Base-by-base conservation (phyloP, 2,329 filamentous ascomycete species). In the Alternaria brassicicola region DNA sequence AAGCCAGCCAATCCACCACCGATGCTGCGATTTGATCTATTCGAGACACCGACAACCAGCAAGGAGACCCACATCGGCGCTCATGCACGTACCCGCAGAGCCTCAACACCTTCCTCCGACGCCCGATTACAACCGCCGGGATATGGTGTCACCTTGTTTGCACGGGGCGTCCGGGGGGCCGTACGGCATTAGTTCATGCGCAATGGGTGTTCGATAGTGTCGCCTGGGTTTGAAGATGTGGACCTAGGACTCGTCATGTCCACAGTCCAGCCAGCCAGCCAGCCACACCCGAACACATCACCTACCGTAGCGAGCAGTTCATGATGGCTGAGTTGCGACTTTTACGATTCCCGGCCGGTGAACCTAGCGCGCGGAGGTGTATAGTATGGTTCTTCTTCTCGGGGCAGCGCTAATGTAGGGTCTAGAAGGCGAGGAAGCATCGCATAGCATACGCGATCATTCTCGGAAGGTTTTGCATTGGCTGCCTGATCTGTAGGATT, bases 391-490 rank as follows among this genome's bases (percentile, higher is more conserved):
- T 30, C 43, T 55, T 49, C 35, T 49, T 52, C 38, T 52, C 43
- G 50, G 33, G 45, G 50, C 50, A 17, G 38, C 50, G 39, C 50
- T 52, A 52, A 35, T 33, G 38, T 38, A 43, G 7, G 30, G 50
- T 33, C 30, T 45, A 36, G 39, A 52, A 52, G 50, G 49, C 17
- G 28, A 36, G 30, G 3, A 38, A 46, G 13, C 31, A 21, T 26
- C n/a, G 13, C 45, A 36, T 49, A 15, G 15, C 28, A 10, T 9
- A 15, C 52, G 52, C 28, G 45, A 39, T 33, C 28, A 55, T 49
- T 55, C 43, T 55, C 52, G 52, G 52, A 19, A 49, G 52, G 52
- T 31, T 55, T 25, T 47, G 52, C 21, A 41, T 46, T 48, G 52
- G 52, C 15, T 26, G 35, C 17, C 17, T 38, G 6, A 15, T 13